Percentiles rank a stretch among this genome's conserved stretches.
These are phyloP conservation scores for Neofusicoccum laricinum DNA, from an alignment of 2,329 filamentous ascomycete species.

Conservation along the genomic window DNA sequence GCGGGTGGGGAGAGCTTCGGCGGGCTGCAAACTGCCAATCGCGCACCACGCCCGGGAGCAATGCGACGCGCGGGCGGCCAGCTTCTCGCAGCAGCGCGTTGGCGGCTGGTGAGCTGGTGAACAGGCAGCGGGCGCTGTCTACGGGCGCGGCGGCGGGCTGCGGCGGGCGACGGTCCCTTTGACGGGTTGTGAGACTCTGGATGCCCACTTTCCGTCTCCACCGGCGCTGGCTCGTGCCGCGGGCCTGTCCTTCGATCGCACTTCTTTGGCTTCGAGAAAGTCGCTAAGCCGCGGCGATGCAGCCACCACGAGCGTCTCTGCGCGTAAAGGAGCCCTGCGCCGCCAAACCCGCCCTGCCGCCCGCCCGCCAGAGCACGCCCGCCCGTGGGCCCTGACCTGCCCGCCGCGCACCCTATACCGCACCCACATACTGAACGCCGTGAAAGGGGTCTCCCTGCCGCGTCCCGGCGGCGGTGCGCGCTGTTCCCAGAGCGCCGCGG, in stretches of 20 bases:
- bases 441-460: slow-evolving; percentile 6
- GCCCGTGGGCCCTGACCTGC: neutral
- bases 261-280: neutral
- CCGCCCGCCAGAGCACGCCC: neutral
- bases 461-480: neutral
- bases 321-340: neutral
- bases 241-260: neutral
- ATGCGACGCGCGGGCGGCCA: neutral
- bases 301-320: slow-evolving; percentile 1
- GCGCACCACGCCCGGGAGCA: neutral
- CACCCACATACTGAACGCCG: neutral
- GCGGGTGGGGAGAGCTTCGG: slow-evolving; percentile 9
- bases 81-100: neutral
- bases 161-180: slow-evolving; percentile 6
- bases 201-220: slow-evolving; percentile 3
- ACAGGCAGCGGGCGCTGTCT: neutral
- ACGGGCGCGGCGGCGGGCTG: neutral
- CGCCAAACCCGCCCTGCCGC: neutral
- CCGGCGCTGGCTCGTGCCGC: slow-evolving; percentile 4
- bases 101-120: neutral
- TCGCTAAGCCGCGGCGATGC: neutral
- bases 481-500: neutral
- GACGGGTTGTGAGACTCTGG: neutral
- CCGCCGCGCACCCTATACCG: neutral
- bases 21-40: slow-evolving; percentile 1